Conservation (phyloP, 352 stramenopile genomes). For the Phytophthora crassamura region DNA sequence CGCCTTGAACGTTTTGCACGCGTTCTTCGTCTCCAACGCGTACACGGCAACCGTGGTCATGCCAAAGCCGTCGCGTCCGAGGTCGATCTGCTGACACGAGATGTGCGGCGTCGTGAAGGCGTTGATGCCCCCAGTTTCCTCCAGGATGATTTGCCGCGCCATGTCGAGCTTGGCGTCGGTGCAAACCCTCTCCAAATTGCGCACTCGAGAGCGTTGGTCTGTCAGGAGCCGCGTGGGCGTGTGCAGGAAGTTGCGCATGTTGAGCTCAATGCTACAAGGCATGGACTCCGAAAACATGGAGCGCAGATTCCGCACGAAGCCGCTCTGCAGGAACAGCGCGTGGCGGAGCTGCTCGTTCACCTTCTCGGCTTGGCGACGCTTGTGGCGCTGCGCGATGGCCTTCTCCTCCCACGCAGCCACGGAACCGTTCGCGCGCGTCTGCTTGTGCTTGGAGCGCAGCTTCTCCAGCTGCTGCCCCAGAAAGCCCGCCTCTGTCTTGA, state of each 20-base stretch:
- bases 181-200: slow-evolving; percentile 30
- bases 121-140: slow-evolving; percentile 29
- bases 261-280: slow-evolving; percentile 32
- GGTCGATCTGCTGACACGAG: slow-evolving; percentile 29
- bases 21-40: slow-evolving; percentile 35
- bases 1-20: slow-evolving; percentile 29
- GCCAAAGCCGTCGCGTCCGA: slow-evolving; percentile 27
- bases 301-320: slow-evolving; percentile 34
- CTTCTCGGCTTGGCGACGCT: slow-evolving; percentile 41
- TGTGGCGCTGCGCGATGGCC: slow-evolving; percentile 49
- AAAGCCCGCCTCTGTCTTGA: slow-evolving; percentile 47
- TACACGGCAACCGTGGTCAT: slow-evolving; percentile 43
- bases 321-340: slow-evolving; percentile 34
- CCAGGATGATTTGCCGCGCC: slow-evolving; percentile 35
- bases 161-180: slow-evolving; percentile 36
- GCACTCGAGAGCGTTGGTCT: slow-evolving; percentile 20
- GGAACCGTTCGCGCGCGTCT: slow-evolving; percentile 27
- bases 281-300: slow-evolving; percentile 34
- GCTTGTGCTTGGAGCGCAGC: slow-evolving; percentile 47
- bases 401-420: slow-evolving; percentile 51
- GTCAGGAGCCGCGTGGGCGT: slow-evolving; percentile 31
- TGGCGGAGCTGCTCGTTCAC: slow-evolving; percentile 36
- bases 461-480: slow-evolving; percentile 50
- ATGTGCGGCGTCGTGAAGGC: slow-evolving; percentile 26
- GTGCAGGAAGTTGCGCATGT: slow-evolving; percentile 41